Conservation (phyloP, 2,329 filamentous ascomycete genomes). For the Ceratocystiopsis brevicomis region DNA sequence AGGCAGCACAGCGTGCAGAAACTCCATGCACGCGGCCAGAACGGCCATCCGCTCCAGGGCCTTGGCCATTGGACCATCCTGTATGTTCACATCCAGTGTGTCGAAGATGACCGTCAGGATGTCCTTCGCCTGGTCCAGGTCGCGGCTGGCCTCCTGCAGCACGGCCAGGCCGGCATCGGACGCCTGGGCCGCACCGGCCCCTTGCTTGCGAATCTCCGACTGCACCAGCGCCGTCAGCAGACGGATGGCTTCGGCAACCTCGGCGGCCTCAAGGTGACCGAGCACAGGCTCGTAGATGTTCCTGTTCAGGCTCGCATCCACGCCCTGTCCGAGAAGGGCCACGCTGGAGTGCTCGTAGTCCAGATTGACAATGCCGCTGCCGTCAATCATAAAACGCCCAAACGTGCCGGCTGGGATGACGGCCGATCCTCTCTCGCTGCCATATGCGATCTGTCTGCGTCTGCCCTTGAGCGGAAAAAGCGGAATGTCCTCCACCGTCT, state of each 20-base stretch:
- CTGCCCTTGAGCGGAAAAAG: slow-evolving; percentile 30
- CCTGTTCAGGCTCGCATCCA: slow-evolving; percentile 47
- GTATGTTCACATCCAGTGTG: slow-evolving; percentile 55
- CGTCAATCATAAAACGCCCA: slow-evolving; percentile 59
- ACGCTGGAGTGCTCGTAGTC: slow-evolving; percentile 68
- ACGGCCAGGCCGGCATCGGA: slow-evolving; percentile 25
- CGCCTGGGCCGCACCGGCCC: slow-evolving; percentile 5
- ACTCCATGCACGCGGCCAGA: slow-evolving; percentile 54
- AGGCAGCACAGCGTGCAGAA: slow-evolving; percentile 53
- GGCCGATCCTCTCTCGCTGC: slow-evolving; percentile 20
- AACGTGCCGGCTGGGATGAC: slow-evolving; percentile 45
- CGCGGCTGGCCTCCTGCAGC: slow-evolving; percentile 39
- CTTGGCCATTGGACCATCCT: slow-evolving; percentile 41
- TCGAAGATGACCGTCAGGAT: slow-evolving; percentile 68
- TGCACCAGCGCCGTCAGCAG: slow-evolving; percentile 54
- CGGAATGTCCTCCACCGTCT: slow-evolving; percentile 42
- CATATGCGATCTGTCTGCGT: too few relatives aligned
- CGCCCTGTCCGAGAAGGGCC: slow-evolving; percentile 56
- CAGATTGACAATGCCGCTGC: slow-evolving; percentile 54
- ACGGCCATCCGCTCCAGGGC: slow-evolving; percentile 39
- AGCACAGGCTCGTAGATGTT: slow-evolving; percentile 34
- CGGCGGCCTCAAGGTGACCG: slow-evolving; percentile 35
- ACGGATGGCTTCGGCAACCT: slow-evolving; percentile 53
- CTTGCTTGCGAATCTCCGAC: slow-evolving; percentile 20
- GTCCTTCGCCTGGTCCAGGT: slow-evolving; percentile 41